A percentile compares a stretch with the other conserved stretches of the same genome.
Conservation (phyloP, 2,329 filamentous ascomycete genomes). For the Penicillium sp. region DNA sequence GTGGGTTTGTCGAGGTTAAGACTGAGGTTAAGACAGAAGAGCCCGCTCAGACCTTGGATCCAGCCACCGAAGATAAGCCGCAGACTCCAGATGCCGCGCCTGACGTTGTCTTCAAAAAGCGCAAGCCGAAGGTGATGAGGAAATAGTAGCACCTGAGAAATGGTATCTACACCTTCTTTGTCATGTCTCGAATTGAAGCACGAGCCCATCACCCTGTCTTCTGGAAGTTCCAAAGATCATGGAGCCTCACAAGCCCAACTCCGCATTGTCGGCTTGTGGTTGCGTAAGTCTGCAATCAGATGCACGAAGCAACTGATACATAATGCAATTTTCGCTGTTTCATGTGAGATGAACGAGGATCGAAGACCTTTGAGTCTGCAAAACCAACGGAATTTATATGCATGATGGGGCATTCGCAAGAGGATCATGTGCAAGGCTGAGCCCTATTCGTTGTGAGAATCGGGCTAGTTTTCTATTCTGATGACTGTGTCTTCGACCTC, state of each 20-base stretch:
- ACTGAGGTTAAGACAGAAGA: slow-evolving; percentile 36
- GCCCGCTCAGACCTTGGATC: not conserved
- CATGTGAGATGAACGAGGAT: not conserved
- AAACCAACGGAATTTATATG: not conserved
- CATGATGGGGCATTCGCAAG: not conserved
- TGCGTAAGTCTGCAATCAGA: not conserved
- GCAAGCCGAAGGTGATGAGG: slow-evolving; percentile 45
- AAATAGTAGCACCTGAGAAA: slow-evolving; percentile 26
- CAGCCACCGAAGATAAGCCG: slow-evolving; percentile 8
- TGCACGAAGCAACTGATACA: not conserved
- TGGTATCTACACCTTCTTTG: not conserved
- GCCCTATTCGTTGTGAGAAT: not conserved
- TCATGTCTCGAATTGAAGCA: not conserved
- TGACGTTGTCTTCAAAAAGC: slow-evolving; percentile 48
- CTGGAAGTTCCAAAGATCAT: not conserved
- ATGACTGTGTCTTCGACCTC: not conserved
- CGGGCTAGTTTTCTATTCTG: not conserved
- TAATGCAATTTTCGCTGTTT: not conserved
- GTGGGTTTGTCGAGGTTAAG: slow-evolving; percentile 20
- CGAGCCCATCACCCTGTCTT: not conserved
- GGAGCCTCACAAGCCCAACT: not conserved
- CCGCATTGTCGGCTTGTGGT: not conserved
- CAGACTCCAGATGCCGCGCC: slow-evolving; percentile 24
- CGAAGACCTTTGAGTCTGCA: not conserved
- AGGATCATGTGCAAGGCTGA: not conserved